These are phyloP conservation scores for Pyricularia sp. DNA, from an alignment of 2,329 filamentous ascomycete species.

Conservation along the genomic window DNA sequence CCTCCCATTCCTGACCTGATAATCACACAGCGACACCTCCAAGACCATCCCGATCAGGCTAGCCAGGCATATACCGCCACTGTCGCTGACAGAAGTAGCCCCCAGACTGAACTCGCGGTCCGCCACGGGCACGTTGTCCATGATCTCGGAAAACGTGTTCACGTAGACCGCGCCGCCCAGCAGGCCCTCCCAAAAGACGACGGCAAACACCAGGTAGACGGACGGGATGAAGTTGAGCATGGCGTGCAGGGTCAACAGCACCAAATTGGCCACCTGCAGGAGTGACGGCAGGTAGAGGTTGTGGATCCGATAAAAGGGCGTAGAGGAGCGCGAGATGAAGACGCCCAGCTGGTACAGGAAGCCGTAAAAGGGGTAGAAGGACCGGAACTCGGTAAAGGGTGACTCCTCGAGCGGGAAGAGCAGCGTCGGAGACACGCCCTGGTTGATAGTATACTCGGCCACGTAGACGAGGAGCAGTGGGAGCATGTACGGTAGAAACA, in stretches of 20 bases:
- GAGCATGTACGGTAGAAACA: constrained; percentile 80
- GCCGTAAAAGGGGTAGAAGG: constrained; percentile 91
- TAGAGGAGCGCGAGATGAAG: constrained; percentile 87
- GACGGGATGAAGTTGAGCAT: constrained; percentile 73
- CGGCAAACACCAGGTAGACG: constrained; percentile 74
- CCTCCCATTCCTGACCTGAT: constrained; percentile 73
- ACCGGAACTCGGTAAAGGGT: constrained; percentile 73
- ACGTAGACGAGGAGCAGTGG: constrained; percentile 88
- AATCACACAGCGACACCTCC: constrained; percentile 72
- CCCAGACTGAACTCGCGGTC: constrained; percentile 88
- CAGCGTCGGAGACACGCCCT: constrained; percentile 82
- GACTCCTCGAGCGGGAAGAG: constrained; percentile 71
- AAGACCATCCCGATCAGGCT: constrained; percentile 75
- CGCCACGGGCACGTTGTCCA: constrained; percentile 64
- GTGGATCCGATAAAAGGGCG: constrained; percentile 75
- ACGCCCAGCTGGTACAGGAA: constrained; percentile 94
- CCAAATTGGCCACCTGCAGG: constrained; percentile 72
- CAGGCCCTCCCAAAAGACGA: constrained; percentile 92
- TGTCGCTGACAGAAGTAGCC: constrained; percentile 87
- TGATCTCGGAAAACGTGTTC: constrained; percentile 91
- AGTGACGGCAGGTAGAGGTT: constrained; percentile 73
- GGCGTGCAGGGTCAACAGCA: constrained; percentile 65
- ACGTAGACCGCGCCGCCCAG: constrained; percentile 90
- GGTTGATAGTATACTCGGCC: constrained; percentile 96
- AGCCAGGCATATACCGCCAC: constrained; percentile 80